phyloP scores from a whole-genome alignment of 179 eudicot genomes.

The Dionaea muscipula region DNA sequence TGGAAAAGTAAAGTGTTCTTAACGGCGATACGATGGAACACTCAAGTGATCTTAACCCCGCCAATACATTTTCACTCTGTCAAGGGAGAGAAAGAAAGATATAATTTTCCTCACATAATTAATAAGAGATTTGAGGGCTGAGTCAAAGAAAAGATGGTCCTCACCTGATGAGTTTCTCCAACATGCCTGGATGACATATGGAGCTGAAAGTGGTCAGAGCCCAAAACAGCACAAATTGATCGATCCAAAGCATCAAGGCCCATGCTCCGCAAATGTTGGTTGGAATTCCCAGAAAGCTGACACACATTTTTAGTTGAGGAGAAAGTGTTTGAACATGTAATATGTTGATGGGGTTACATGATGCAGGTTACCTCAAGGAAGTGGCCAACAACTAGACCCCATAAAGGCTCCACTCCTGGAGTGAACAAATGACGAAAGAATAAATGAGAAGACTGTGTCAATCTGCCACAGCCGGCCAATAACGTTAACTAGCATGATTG shows the following conservation, averaged over 20 bases:
- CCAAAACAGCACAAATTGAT: conserved; percentile 85
- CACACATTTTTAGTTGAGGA: conserved; percentile 6
- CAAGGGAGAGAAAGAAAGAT: conserved; percentile 4
- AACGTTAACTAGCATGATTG: too few species aligned
- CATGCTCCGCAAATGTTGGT: conserved; percentile 53
- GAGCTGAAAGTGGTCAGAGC: conserved; percentile 70
- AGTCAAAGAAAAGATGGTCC: conserved; percentile 6
- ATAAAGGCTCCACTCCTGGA: conserved; percentile 89
- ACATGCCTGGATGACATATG: conserved; percentile 24
- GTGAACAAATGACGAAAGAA: conserved; percentile 1
- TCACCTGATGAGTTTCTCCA: conserved; percentile 35
- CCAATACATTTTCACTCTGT: conserved; percentile 31
- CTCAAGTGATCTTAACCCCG: conserved; percentile 58
- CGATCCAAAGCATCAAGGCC: conserved; percentile 88
- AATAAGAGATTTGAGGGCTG: background rate
- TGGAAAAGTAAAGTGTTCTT: conserved; percentile 56
- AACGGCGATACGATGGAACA: conserved; percentile 78
- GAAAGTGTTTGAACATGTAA: background rate
- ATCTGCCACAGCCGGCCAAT: too few species aligned
- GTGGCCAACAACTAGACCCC: conserved; percentile 78
- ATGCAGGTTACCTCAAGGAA: conserved; percentile 61
- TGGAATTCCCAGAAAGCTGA: conserved; percentile 80
- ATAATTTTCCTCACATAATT: background rate
- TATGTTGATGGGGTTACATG: background rate
- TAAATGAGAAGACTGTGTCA: background rate